Base-by-base conservation (phyloP, 2,329 filamentous ascomycete species). In the Colletotrichum noveboracense region DNA sequence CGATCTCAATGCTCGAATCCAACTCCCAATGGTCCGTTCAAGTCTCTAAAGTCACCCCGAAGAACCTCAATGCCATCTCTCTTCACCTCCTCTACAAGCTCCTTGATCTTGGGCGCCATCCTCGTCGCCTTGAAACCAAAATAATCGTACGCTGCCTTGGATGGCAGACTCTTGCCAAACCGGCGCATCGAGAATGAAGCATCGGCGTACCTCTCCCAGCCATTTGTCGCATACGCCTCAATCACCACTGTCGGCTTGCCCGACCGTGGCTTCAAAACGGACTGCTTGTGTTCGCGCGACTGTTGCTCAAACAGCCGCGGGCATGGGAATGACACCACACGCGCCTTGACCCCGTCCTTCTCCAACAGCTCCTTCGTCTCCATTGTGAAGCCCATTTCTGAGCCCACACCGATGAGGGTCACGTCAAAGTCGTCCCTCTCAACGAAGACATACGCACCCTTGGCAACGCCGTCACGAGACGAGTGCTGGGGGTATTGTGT, bases 201-300 rank as follows among this genome's bases (percentile, higher is more conserved):
- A 80, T 91, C 88, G 0, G 90, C 90, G 78, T 91, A 92, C n/a
- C 90, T 81, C 82, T 92, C 91, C 90, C 90, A 92, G 1, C 90
- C 89, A 71, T 89, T 89, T 1, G 87, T 85, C 3, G 88, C 86
- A 79, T 91, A 92, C 0, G 90, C 89, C 81, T 93, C 91, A 58
- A 93, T 89, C 3, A 69, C 89, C 16, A 93, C 88, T 1, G 85
- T 82, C 0, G 89, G 88, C 3, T 86, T 83, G 18, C 82, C 82
- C 77, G 85, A 82, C 36, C 84, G 83, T 65, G 83, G 82, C 61
- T 82, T 82, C 56, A 92, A 82, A 1, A 88, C 86, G 1, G 85
- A 78, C 13, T 26, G 84, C 77, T 86, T 84, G 75, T 90, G 90
- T 73, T 85, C 85, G 4, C 82, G 76, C 1, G 85, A 71, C 77